Conservation (phyloP, 2,329 filamentous ascomycete species). For the Pseudogymnoascus sp. region DNA sequence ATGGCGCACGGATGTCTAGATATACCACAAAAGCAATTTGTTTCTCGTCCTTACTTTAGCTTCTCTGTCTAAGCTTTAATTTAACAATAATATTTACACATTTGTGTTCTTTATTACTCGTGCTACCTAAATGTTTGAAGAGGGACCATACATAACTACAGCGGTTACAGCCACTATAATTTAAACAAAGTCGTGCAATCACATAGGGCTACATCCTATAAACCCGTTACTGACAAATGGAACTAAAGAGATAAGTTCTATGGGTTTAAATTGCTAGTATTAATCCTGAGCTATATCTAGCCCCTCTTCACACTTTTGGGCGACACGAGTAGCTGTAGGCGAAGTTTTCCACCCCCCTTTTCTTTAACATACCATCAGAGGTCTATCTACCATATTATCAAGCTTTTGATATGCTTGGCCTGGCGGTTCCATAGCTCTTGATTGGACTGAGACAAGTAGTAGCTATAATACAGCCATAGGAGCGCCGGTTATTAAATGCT, state of each 20-base stretch:
- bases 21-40: slow-evolving; percentile 10
- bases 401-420: background rate
- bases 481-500: background rate
- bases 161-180: no score
- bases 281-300: no score
- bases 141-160: no score
- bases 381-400: background rate
- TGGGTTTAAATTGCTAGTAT: no score
- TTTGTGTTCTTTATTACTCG: no score
- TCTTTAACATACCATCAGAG: background rate
- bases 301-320: no score
- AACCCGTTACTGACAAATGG: no score
- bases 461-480: background rate
- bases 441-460: background rate
- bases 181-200: no score
- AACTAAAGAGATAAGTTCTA: no score
- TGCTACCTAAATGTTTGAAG: no score
- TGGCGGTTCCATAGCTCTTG: background rate
- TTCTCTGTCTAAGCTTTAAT: background rate
- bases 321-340: no score
- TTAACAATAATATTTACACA: background rate
- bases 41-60: background rate
- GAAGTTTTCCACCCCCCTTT: background rate
- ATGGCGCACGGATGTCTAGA: slow-evolving; percentile 4
- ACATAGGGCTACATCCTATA: no score